Conservation (phyloP, 495 filamentous ascomycete genomes). For the Chaetomium fimeti region DNA sequence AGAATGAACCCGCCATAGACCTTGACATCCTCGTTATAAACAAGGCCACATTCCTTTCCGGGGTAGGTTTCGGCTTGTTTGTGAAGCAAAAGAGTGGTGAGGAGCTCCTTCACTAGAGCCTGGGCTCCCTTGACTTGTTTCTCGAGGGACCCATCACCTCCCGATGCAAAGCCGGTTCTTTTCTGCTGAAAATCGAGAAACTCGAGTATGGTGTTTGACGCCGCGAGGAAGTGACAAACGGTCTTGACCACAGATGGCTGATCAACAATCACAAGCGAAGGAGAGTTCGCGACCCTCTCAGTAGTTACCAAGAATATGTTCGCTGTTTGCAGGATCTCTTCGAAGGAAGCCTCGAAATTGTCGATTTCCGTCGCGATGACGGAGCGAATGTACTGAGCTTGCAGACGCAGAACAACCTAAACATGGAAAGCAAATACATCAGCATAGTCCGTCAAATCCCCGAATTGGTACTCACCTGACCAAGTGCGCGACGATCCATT, state of each 20-base stretch:
- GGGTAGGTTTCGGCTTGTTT: conserved; percentile 16
- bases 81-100: conserved; percentile 16
- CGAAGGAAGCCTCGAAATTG: conserved; percentile 18
- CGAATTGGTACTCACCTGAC: background rate
- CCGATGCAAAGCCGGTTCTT: conserved; percentile 14
- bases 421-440: background rate
- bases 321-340: conserved; percentile 16
- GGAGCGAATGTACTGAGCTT: conserved; percentile 14
- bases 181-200: conserved; percentile 19
- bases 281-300: conserved; percentile 4
- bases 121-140: conserved; percentile 20
- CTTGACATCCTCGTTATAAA: conserved; percentile 17
- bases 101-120: conserved; percentile 8
- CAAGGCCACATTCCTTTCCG: conserved; percentile 19
- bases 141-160: conserved; percentile 19
- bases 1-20: conserved; percentile 11
- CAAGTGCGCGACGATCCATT: background rate
- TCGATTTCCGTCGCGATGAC: conserved; percentile 15
- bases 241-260: conserved; percentile 13
- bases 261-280: conserved; percentile 13
- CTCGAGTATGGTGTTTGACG: conserved; percentile 20
- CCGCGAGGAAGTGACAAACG: conserved; percentile 15
- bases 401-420: conserved; percentile 11
- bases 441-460: background rate
- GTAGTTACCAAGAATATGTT: conserved; percentile 16